Conservation (phyloP, 805 yeast species). For the Teunomyces lycoperdinae region DNA sequence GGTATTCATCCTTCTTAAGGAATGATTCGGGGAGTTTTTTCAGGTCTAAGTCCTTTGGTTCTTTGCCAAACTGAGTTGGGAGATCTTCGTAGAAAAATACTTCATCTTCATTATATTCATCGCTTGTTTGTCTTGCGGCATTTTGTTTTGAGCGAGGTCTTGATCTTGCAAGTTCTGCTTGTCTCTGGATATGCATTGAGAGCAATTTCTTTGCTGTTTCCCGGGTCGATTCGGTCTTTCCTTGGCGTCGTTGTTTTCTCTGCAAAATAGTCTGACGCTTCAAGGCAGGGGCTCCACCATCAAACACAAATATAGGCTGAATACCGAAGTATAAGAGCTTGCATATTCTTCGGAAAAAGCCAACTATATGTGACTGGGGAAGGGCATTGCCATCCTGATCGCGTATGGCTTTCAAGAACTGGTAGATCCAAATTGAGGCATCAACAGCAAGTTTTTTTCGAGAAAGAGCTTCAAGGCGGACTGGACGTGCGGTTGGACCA, state of each 20-base stretch:
- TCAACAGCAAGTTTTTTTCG: slow-evolving; percentile 86
- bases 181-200: slow-evolving; percentile 72
- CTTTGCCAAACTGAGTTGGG: slow-evolving; percentile 1
- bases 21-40: slow-evolving; percentile 23
- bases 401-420: slow-evolving; percentile 90
- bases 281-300: slow-evolving; percentile 88
- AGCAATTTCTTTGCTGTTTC: slow-evolving; percentile 78
- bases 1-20: slow-evolving; percentile 74
- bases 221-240: slow-evolving; percentile 63
- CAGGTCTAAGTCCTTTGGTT: slow-evolving; percentile 6
- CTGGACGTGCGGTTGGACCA: slow-evolving; percentile 88
- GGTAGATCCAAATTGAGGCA: slow-evolving; percentile 98
- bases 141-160: neutral
- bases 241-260: slow-evolving; percentile 72
- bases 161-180: slow-evolving; percentile 24
- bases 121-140: slow-evolving; percentile 1
- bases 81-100: slow-evolving; percentile 25
- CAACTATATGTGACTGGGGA: slow-evolving; percentile 84
- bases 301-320: slow-evolving; percentile 87
- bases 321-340: slow-evolving; percentile 85
- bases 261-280: slow-evolving; percentile 74
- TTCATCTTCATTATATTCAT: slow-evolving; percentile 12
- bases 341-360: slow-evolving; percentile 91
- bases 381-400: slow-evolving; percentile 78
- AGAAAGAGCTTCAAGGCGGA: slow-evolving; percentile 77